These are phyloP conservation scores for Neofusicoccum laricinum DNA, from an alignment of 2,329 filamentous ascomycete genomes.

Conservation along the genomic window DNA sequence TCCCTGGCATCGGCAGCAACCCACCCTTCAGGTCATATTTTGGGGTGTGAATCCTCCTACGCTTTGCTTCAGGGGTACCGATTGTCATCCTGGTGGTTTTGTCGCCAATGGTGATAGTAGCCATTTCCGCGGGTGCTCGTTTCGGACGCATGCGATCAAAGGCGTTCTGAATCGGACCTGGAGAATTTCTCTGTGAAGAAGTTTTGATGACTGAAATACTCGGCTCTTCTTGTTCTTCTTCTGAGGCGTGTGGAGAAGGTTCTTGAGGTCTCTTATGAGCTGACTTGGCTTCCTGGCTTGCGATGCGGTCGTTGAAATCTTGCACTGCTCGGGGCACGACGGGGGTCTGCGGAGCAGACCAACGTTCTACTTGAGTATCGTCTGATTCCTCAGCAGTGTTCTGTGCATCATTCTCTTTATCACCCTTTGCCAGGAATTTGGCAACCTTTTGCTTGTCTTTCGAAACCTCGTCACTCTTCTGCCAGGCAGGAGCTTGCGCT, in stretches of 20 bases:
- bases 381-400: conserved; percentile 26
- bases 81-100: conserved; percentile 65
- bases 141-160: conserved; percentile 65
- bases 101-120: conserved; percentile 72
- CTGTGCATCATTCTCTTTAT: conserved; percentile 6
- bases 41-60: conserved; percentile 40
- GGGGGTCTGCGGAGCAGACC: neutral
- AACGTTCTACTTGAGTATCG: conserved; percentile 10
- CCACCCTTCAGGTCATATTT: conserved; percentile 32
- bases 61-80: conserved; percentile 50
- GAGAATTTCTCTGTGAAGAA: conserved; percentile 31
- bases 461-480: neutral
- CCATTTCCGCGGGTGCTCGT: conserved; percentile 60
- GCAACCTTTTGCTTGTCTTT: conserved; percentile 1
- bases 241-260: neutral
- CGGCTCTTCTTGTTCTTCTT: conserved; percentile 15
- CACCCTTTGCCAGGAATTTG: neutral
- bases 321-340: conserved; percentile 22
- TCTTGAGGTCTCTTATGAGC: neutral
- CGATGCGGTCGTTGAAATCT: conserved; percentile 41
- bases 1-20: conserved; percentile 28
- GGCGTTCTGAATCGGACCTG: conserved; percentile 55
- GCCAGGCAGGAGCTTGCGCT: neutral
- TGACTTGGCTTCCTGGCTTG: conserved; percentile 29
- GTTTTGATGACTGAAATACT: neutral